These are phyloP conservation scores for Mucor plumbeus DNA, from an alignment of 371 early-diverging fungal genomes.

Conservation along the genomic window DNA sequence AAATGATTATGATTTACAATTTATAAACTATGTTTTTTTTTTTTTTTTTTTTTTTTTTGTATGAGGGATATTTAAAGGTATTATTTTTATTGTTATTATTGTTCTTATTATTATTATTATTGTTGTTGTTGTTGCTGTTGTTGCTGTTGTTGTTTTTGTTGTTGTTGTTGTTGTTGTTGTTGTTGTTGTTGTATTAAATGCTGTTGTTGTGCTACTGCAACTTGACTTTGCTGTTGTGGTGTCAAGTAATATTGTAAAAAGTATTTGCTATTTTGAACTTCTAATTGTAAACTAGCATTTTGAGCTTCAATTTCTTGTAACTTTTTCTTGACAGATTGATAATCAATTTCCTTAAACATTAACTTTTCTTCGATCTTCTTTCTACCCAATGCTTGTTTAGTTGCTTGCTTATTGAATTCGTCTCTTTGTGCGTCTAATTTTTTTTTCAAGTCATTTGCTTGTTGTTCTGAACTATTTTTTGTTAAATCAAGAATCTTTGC, in stretches of 20 bases:
- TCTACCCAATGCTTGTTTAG: conserved; percentile 20
- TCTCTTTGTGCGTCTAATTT: not conserved
- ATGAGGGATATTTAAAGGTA: not conserved
- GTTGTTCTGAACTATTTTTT: not conserved
- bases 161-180: conserved; percentile 3
- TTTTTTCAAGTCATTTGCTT: not conserved
- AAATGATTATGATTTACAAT: not conserved
- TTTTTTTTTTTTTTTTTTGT: too few species aligned
- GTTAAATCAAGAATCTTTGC: not conserved
- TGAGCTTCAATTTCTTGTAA: conserved; percentile 10
- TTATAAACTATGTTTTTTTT: not conserved
- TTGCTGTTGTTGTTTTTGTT: not conserved
- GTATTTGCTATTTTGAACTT: not conserved
- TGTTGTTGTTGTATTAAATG: not conserved
- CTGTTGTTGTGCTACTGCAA: not conserved
- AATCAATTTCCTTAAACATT: conserved; percentile 5
- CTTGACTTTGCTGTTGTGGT: not conserved
- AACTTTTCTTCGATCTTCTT: conserved; percentile 14
- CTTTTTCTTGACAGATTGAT: not conserved
- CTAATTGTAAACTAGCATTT: not conserved
- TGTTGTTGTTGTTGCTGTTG: not conserved
- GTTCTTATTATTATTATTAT: not conserved
- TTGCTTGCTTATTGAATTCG: conserved; percentile 6
- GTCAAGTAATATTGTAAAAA: not conserved
- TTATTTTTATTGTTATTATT: not conserved